Percentiles rank a stretch among this genome's conserved stretches.
These are phyloP conservation scores for Parsonsia alboflavescens DNA, from an alignment of 257 asterid genomes.

Conservation along the genomic window DNA sequence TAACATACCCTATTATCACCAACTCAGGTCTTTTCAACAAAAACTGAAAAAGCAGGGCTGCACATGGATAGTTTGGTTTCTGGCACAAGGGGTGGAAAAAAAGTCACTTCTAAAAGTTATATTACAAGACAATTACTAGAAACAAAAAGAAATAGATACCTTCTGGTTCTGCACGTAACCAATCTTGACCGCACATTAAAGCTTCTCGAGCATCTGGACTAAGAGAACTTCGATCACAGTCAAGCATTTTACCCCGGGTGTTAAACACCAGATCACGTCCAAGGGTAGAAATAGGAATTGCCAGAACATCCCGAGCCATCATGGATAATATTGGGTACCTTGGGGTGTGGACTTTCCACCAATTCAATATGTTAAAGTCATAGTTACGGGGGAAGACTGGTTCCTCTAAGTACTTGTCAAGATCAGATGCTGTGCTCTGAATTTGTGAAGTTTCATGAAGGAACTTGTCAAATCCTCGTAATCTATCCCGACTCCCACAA, in stretches of 20 bases:
- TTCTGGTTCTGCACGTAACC: slow-evolving; percentile 70
- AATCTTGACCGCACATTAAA: slow-evolving; percentile 86
- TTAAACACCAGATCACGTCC: slow-evolving; percentile 64
- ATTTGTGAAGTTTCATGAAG: slow-evolving; percentile 68
- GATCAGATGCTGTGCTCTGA: slow-evolving; percentile 63
- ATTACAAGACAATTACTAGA: slow-evolving; percentile 1
- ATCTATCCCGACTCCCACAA: slow-evolving; percentile 61
- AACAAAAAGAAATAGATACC: slow-evolving; percentile 35
- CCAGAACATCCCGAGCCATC: slow-evolving; percentile 94
- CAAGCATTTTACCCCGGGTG: slow-evolving; percentile 64
- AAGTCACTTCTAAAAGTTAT: background rate
- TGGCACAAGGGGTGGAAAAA: slow-evolving; percentile 17
- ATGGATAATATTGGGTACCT: slow-evolving; percentile 88
- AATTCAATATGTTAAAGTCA: slow-evolving; percentile 82
- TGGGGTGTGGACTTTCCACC: slow-evolving; percentile 99
- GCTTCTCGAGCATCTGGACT: slow-evolving; percentile 82
- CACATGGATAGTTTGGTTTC: slow-evolving; percentile 35
- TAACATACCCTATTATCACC: background rate
- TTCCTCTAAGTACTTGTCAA: slow-evolving; percentile 82
- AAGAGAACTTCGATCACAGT: slow-evolving; percentile 48
- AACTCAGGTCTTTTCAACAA: slow-evolving; percentile 43
- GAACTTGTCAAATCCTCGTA: slow-evolving; percentile 87
- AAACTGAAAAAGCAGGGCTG: slow-evolving; percentile 41
- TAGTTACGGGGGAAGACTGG: slow-evolving; percentile 83
- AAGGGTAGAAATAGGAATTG: slow-evolving; percentile 73